A percentile compares a stretch with the other conserved stretches of the same genome.
phyloP scores from a whole-genome alignment of 1,284 basidiomycete genomes.

The Leccinum fallax region DNA sequence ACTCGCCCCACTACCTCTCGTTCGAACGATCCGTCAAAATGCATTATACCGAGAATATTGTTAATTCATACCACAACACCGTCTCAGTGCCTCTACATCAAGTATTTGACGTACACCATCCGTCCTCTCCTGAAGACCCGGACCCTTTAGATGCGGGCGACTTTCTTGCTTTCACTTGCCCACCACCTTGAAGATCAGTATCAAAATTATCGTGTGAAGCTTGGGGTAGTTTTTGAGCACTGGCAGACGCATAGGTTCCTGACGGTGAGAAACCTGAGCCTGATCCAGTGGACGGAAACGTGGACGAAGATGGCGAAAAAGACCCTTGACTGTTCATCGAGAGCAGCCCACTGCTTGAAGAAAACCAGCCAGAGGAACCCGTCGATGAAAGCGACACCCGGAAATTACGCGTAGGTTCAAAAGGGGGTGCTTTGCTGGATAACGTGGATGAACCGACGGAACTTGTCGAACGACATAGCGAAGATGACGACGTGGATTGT shows the following conservation, averaged over 20 bases:
- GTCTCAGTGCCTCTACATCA: constrained; percentile 5
- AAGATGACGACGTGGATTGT: constrained; percentile 25
- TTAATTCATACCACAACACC: background rate
- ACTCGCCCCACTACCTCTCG: background rate
- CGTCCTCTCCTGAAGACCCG: constrained; percentile 13
- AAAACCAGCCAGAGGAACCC: constrained; percentile 15
- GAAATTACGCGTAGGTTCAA: constrained; percentile 45
- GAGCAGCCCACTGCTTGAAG: constrained; percentile 12
- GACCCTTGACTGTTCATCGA: constrained; percentile 19
- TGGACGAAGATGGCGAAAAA: constrained; percentile 17
- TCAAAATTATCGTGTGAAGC: constrained; percentile 13
- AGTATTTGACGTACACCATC: constrained; percentile 12
- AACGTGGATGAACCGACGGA: constrained; percentile 43
- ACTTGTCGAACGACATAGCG: constrained; percentile 30
- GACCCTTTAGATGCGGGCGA: constrained; percentile 13
- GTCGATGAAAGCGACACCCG: constrained; percentile 29
- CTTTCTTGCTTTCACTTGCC: constrained; percentile 11
- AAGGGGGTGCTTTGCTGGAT: constrained; percentile 53
- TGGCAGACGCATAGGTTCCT: constrained; percentile 9
- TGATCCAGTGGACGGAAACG: constrained; percentile 13
- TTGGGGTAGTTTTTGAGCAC: constrained; percentile 6
- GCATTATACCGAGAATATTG: background rate
- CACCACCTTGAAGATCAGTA: constrained; percentile 8
- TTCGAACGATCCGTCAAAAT: background rate
- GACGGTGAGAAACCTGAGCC: constrained; percentile 13